phyloP scores from a whole-genome alignment of 176 grass and related monocot species.

The Panicum miliaceum region DNA sequence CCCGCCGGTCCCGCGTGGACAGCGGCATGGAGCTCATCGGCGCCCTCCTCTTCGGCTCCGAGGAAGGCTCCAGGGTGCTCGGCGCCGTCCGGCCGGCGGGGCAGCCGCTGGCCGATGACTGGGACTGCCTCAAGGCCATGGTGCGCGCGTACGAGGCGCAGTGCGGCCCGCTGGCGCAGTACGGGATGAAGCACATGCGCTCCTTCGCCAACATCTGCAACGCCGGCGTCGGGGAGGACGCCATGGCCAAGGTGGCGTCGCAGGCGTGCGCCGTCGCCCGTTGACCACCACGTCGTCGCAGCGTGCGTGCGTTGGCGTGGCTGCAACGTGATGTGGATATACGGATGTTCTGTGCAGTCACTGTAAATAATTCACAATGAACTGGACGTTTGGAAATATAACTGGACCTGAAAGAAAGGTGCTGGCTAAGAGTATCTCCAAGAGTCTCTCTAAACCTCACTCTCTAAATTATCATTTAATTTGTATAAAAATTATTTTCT shows the following conservation, averaged over 20 bases:
- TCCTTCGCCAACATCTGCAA: constrained; percentile 86
- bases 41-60: constrained; percentile 60
- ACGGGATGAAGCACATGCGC: constrained; percentile 92
- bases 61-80: constrained; percentile 43
- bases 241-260: constrained; percentile 51
- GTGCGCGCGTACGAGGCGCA: constrained; percentile 62
- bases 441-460: too few relatives aligned
- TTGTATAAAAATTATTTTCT: too few relatives aligned
- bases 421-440: too few relatives aligned
- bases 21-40: constrained; percentile 67
- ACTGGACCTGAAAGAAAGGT: not conserved
- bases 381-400: not conserved
- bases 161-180: constrained; percentile 67
- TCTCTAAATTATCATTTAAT: too few relatives aligned
- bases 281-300: not conserved
- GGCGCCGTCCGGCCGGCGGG: constrained; percentile 49
- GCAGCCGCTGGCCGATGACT: constrained; percentile 69
- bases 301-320: not conserved
- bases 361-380: not conserved
- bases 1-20: constrained; percentile 65
- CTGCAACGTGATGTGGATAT: not conserved
- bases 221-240: constrained; percentile 46
- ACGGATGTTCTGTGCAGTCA: not conserved
- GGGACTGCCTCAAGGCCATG: constrained; percentile 72
- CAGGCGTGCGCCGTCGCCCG: constrained; percentile 55